Base-by-base conservation (phyloP, 192 early-diverging fungal genomes). In the Entrophospora sp. region DNA sequence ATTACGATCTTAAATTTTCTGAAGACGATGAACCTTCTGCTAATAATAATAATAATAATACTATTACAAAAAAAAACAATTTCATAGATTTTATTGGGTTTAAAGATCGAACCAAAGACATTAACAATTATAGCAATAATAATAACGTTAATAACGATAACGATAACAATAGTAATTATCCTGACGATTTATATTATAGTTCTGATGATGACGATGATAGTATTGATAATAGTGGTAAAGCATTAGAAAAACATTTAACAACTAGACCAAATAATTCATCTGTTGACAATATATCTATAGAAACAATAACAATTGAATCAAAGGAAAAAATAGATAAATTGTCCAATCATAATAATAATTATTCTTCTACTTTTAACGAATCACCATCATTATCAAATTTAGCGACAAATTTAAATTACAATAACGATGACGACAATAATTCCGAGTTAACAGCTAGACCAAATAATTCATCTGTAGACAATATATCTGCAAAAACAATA, bases 131-230 rank as follows among this genome's bases (percentile, higher is more conserved):
- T n/a, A n/a, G n/a, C n/a, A n/a, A 40, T 6, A 40, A 9, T 6
- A 40, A 40, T 40, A 6, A 40, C 38, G 38, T 6, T 9, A 40
- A 40, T 9, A 14, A 9, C 38, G 38, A 40, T 40, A 40, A n/a
- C n/a, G n/a, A n/a, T 40, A 40, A 6, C 38, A 14, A 40, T 14
- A 6, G 8, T 6, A 40, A 9, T 40, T 60, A 30, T 42, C 20
- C 58, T 40, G 58, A 60, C 2, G 43, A 63, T 48, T 3, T 35
- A 46, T 9, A 7, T 36, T 49, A 27, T 36, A 40, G 31, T 35
- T 64, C 62, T 25, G 62, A 36, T 36, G 43, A 42, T 14, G 58
- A 61, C 13, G 36, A 46, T 64, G 46, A 64, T 35, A 34, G 10
- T 35, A 49, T 31, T 51, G 62, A 64, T 18, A 36, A 20, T 25